Conservation (phyloP, 768 basidiomycete species). For the Candolleomyces efflorescens region DNA sequence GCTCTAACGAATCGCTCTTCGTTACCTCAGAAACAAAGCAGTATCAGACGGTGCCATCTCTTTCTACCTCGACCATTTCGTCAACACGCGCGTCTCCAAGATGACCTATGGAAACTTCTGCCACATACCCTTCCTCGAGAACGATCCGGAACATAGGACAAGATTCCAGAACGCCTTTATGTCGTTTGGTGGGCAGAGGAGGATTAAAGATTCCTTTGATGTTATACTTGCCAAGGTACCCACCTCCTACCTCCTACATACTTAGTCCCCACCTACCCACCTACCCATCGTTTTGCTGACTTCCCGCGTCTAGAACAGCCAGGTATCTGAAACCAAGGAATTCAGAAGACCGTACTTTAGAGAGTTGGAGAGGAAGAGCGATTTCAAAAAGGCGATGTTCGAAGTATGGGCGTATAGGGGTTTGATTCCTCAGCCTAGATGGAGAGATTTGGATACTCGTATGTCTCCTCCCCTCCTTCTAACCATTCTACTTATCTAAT, state of each 20-base stretch:
- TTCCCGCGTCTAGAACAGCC: constrained; percentile 13
- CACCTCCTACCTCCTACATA: background rate
- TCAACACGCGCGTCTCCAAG: constrained; percentile 30
- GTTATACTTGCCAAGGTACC: constrained; percentile 13
- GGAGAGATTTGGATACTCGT: constrained; percentile 13
- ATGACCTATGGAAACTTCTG: constrained; percentile 3
- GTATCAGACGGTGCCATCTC: constrained; percentile 49
- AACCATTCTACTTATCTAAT: background rate
- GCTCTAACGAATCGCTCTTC: background rate
- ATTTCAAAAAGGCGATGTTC: constrained; percentile 6
- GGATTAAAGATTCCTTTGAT: constrained; percentile 13
- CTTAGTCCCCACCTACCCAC: too few species aligned
- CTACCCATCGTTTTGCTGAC: too few species aligned
- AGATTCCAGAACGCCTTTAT: background rate
- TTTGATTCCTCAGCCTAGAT: background rate
- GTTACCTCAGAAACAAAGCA: constrained; percentile 31
- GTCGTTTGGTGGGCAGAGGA: background rate
- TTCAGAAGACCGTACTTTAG: constrained; percentile 13
- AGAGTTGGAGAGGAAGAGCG: constrained; percentile 6
- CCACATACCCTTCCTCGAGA: background rate
- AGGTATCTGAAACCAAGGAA: constrained; percentile 17
- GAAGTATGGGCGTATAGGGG: constrained; percentile 15
- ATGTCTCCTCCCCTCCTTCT: background rate
- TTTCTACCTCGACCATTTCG: constrained; percentile 43
- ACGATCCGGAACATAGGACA: background rate